Percentiles rank a stretch among this genome's conserved stretches.
Conservation (phyloP, 148 eudicot species). For the Chenopodium formosanum region DNA sequence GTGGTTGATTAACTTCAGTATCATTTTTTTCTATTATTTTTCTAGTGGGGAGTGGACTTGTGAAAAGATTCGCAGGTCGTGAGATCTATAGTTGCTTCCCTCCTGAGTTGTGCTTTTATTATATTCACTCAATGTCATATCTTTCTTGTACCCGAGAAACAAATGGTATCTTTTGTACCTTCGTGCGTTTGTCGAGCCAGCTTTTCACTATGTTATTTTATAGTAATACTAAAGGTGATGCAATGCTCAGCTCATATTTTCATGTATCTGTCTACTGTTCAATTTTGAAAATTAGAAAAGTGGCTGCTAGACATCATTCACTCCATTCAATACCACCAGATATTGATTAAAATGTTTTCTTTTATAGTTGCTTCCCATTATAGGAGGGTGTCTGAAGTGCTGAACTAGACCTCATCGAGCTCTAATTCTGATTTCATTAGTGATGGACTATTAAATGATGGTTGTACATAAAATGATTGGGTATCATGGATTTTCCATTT, state of each 20-base stretch:
- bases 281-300: too few relatives aligned
- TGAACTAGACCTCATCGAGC: neutral
- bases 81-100: neutral
- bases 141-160: neutral
- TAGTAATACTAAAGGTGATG: neutral
- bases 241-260: neutral
- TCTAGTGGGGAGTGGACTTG: neutral
- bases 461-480: slow-evolving; percentile 3
- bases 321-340: neutral
- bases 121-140: neutral
- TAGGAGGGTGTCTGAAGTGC: too few relatives aligned
- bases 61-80: neutral
- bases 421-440: neutral
- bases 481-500: neutral
- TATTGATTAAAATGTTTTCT: neutral
- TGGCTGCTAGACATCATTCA: too few relatives aligned
- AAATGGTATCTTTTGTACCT: slow-evolving; percentile 8
- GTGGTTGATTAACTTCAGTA: neutral
- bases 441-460: neutral
- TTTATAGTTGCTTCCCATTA: neutral
- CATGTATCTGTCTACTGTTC: neutral
- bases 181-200: neutral
- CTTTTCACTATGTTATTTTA: neutral
- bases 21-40: neutral
- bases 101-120: neutral